Percentiles rank a stretch among this genome's conserved stretches.
phyloP scores from a whole-genome alignment of 257 asterid species.

The Penstemon barbatus region DNA sequence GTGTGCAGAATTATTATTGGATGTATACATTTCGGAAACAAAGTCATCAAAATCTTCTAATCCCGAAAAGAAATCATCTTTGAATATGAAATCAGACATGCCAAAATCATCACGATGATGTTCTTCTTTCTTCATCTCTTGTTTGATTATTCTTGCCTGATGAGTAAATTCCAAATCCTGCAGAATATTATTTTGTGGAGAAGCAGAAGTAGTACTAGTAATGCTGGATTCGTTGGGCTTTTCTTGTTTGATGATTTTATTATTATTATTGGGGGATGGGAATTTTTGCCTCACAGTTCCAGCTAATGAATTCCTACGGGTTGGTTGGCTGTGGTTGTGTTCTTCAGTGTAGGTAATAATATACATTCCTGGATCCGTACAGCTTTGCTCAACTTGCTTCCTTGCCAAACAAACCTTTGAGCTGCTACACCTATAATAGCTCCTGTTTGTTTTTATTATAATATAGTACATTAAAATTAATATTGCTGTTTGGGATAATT shows the following conservation, averaged over 20 bases:
- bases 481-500: no score
- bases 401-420: conserved; percentile 89
- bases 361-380: conserved; percentile 55
- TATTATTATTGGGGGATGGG: conserved; percentile 36
- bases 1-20: conserved; percentile 22
- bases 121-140: conserved; percentile 27
- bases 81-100: conserved; percentile 36
- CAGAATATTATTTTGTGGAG: conserved; percentile 23
- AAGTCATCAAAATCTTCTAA: conserved; percentile 60
- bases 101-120: conserved; percentile 1
- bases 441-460: conserved; percentile 40
- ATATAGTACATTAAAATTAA: no score
- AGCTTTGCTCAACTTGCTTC: conserved; percentile 92
- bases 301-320: conserved; percentile 75
- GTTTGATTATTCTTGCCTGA: conserved; percentile 19
- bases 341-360: conserved; percentile 82
- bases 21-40: conserved; percentile 24
- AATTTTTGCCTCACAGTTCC: conserved; percentile 81
- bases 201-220: background rate
- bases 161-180: background rate
- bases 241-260: conserved; percentile 11
- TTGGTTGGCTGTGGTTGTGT: conserved; percentile 91
- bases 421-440: conserved; percentile 96
- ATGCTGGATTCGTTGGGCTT: conserved; percentile 14
- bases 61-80: conserved; percentile 71